Evolutionary conservation across 1,284 basidiomycete species (phyloP).

Genomic region (Tetrapyrgos nigripes): DNA sequence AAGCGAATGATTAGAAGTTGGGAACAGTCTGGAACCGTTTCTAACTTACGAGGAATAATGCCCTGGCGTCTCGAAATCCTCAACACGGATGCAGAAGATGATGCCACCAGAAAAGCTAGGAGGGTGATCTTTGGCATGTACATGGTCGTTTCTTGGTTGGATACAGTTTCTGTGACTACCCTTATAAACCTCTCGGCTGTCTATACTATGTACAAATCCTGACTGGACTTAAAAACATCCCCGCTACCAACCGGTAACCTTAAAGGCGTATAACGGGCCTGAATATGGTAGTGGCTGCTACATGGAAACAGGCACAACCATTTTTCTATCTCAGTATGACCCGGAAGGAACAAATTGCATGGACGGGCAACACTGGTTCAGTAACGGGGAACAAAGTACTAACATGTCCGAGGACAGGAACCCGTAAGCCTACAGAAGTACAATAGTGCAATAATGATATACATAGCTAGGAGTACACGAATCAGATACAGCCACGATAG

Average conservation of each 20-base stretch:
- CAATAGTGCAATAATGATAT: neutral
- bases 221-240: too few species aligned
- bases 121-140: neutral
- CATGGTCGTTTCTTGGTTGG: neutral
- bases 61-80: neutral
- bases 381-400: neutral
- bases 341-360: neutral
- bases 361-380: neutral
- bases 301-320: too few species aligned
- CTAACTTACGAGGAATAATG: neutral
- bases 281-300: too few species aligned
- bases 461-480: neutral
- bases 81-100: neutral
- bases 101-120: neutral
- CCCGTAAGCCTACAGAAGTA: neutral
- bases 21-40: neutral
- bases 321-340: neutral
- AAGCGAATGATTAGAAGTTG: neutral
- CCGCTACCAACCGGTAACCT: too few species aligned
- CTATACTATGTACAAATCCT: too few species aligned
- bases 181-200: neutral
- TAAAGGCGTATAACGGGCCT: too few species aligned
- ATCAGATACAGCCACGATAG: slow-evolving; percentile 1
- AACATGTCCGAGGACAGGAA: neutral
- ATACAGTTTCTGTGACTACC: neutral